Conservation (phyloP, 2,329 filamentous ascomycete genomes). For the Claviceps fusiformis region DNA sequence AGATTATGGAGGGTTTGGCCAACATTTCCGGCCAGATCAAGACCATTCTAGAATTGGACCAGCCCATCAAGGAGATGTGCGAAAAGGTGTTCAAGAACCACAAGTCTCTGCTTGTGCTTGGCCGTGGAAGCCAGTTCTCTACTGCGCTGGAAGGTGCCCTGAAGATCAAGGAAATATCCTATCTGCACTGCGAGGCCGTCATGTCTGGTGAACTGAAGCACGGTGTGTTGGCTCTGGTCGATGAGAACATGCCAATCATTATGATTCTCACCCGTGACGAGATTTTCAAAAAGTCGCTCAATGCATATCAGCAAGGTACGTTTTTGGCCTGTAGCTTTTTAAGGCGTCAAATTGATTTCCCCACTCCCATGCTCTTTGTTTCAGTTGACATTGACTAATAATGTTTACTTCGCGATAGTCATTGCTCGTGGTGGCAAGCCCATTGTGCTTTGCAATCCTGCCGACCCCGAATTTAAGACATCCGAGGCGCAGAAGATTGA, state of each 20-base stretch:
- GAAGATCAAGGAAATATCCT: constrained; percentile 99
- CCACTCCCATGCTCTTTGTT: not conserved
- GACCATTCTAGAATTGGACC: constrained; percentile 79
- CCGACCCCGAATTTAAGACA: constrained; percentile 76
- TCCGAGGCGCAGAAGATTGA: constrained; percentile 94
- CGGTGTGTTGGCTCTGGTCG: constrained; percentile 90
- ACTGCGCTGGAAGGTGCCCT: constrained; percentile 94
- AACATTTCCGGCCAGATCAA: constrained; percentile 86
- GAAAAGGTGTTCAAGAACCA: constrained; percentile 89
- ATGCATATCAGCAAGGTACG: constrained; percentile 93
- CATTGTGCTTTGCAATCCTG: constrained; percentile 94
- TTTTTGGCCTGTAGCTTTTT: constrained; percentile 2
- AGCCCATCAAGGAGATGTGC: constrained; percentile 89
- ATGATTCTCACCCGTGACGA: constrained; percentile 97
- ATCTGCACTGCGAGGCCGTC: constrained; percentile 98
- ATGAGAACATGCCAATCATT: constrained; percentile 97
- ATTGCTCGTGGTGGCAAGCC: constrained; percentile 91
- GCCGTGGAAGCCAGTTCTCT: constrained; percentile 90
- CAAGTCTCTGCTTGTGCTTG: constrained; percentile 86
- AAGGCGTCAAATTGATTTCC: not conserved
- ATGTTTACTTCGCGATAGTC: constrained; percentile 40
- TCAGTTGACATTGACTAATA: not conserved
- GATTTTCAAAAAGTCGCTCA: constrained; percentile 97
- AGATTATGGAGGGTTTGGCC: constrained; percentile 88
- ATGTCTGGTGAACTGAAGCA: constrained; percentile 99